phyloP scores from a whole-genome alignment of 768 basidiomycete species.

The Leccinum disarticulatum region DNA sequence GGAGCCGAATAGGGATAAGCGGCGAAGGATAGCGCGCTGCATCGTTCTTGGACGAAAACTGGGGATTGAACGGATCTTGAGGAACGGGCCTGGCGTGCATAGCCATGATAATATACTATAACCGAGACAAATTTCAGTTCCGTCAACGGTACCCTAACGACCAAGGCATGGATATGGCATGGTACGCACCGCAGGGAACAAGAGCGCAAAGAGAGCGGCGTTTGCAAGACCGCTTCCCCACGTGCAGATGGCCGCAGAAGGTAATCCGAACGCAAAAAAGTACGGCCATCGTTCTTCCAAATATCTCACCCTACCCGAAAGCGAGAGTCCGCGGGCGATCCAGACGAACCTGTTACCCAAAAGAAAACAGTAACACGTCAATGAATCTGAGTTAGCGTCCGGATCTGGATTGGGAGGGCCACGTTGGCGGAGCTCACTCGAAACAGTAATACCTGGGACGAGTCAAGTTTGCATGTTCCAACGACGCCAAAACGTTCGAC shows the following conservation, averaged over 20 bases:
- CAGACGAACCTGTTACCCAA: constrained; percentile 60
- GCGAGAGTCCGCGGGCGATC: constrained; percentile 70
- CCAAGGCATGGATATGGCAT: background rate
- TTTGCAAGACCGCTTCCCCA: constrained; percentile 76
- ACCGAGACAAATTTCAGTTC: constrained; percentile 3
- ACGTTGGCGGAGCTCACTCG: constrained; percentile 51
- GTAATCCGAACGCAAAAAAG: constrained; percentile 83
- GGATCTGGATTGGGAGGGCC: constrained; percentile 1
- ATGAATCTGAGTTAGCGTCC: background rate
- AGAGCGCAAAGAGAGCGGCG: constrained; percentile 77
- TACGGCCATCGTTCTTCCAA: constrained; percentile 91
- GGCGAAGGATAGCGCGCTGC: constrained; percentile 67
- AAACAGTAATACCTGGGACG: constrained; percentile 79
- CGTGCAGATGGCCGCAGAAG: constrained; percentile 69
- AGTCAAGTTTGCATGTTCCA: constrained; percentile 5
- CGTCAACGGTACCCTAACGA: background rate
- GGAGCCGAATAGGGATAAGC: constrained; percentile 76
- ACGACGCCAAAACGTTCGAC: background rate
- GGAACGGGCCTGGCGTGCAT: constrained; percentile 76
- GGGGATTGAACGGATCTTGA: constrained; percentile 70
- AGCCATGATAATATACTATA: constrained; percentile 81
- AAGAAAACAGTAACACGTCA: constrained; percentile 9
- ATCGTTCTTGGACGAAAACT: constrained; percentile 36
- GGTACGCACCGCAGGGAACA: constrained; percentile 70
- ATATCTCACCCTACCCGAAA: constrained; percentile 66